Evolutionary conservation across 1,139 yeast genomes (phyloP).

Genomic region (Candida sp.): DNA sequence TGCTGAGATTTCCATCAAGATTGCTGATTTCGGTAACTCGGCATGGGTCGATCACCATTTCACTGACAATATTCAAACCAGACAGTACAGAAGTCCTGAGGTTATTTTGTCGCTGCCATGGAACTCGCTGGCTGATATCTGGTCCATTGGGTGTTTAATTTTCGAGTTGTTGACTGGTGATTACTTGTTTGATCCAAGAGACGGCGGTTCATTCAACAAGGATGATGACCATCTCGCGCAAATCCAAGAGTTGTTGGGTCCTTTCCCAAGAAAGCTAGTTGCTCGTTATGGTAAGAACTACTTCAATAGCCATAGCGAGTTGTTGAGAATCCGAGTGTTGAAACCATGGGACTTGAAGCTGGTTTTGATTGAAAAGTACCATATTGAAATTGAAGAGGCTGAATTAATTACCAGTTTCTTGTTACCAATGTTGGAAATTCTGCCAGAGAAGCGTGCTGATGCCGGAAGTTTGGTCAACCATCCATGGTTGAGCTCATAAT

Average conservation of each 20-base stretch:
- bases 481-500: conserved; percentile 57
- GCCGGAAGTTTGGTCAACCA: conserved; percentile 84
- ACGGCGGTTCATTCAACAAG: conserved; percentile 62
- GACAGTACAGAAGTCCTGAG: conserved; percentile 88
- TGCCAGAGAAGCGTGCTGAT: conserved; percentile 75
- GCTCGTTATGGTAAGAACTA: conserved; percentile 53
- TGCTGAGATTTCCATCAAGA: conserved; percentile 39
- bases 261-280: conserved; percentile 52
- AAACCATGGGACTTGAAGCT: conserved; percentile 72
- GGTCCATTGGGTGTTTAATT: conserved; percentile 84
- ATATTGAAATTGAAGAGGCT: conserved; percentile 37
- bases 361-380: conserved; percentile 66
- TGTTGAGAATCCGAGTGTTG: conserved; percentile 60
- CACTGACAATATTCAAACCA: conserved; percentile 84
- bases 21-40: conserved; percentile 89
- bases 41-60: conserved; percentile 76
- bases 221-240: conserved; percentile 92
- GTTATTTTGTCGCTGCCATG: conserved; percentile 66
- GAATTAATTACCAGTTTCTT: conserved; percentile 55
- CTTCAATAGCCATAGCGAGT: conserved; percentile 20
- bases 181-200: conserved; percentile 81
- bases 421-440: conserved; percentile 73
- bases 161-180: conserved; percentile 88
- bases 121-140: conserved; percentile 86
- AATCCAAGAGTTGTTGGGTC: conserved; percentile 68